Evolutionary conservation across 148 eudicot genomes (phyloP), one percentile per base, ranked within the genome.

Genomic region (Rhododendron simsii): DNA sequence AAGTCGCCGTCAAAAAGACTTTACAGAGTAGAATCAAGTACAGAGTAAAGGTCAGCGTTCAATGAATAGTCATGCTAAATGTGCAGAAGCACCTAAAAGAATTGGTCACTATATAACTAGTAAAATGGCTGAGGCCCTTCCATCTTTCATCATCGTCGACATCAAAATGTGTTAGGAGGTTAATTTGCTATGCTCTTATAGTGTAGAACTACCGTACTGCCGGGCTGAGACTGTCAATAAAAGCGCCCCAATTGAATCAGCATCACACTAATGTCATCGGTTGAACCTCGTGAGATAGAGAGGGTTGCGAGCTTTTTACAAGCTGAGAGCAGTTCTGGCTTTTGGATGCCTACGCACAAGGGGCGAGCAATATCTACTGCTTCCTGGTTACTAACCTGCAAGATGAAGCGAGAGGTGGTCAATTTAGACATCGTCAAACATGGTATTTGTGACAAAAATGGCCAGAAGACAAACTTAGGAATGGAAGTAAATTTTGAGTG

Each of bases 371-470:
- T 35, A 59, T 94, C 91, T 41, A 94, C 91, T 79, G 97, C 97
- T 75, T 94, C 97, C 65, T 94, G 94, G 77, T 87, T 90, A 73
- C 83, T 89, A 47, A 93, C 95, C 94, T 93, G 91, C 50, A 80
- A 71, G 41, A 71, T 15, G 33, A 11, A 71, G 20, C 37, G 21
- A 69, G 28, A 28, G 15, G 18, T 12, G 75, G 75, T 69, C 4
- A 71, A 71, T 33, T 30, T 71, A 71, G 41, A 71, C 39, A 30
- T 30, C 2, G 16, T 71, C 18, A 20, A 71, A 33, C 8, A 69
- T 69, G 75, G 30, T 30, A 13, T 30, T 1, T 30, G 39, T 33
- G 14, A 30, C 30, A 69, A 65, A 2, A n/a, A 69, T 0, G 35
- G 75, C 3, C 35, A 1, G 37, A 14, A 33, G 20, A 33, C 37